Base-by-base conservation (phyloP, 2,329 filamentous ascomycete genomes). In the Microcyclospora tardicrescens region DNA sequence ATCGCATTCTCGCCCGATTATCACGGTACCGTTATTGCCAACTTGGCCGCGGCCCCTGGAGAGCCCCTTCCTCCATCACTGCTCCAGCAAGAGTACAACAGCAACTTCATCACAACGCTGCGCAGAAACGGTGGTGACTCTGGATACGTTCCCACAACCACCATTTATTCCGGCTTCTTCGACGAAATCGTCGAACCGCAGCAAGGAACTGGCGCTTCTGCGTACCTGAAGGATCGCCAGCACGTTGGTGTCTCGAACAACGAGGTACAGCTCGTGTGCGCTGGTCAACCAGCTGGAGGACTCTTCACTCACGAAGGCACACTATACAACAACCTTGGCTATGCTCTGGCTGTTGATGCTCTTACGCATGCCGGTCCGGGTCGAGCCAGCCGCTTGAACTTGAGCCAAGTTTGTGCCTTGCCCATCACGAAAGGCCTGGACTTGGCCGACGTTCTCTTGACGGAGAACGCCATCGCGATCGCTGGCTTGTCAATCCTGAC, bases 141-240 rank as follows among this genome's bases (percentile, higher is more conserved):
- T 1, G 68, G 68, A 3, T 74, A 72, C 43, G 68, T 75, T 0
- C 69, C 70, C 1, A 75, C 70, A 0, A 75, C 72, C 1, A 69
- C 61, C 0, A 57, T 75, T 33, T 74, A 69, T 54, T 68, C 65
- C 0, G 55, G 58, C 10, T 53, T 62, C 36, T 54, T 61, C 41
- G 70, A 75, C 44, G 64, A 74, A 46, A 60, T 75, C 36, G 68
- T 74, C 2, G 52, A 72, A 51, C 72, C 69, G 2, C 64, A 71
- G 52, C 47, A 48, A 24, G 71, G 67, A 2, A 55, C 54, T 0
- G 48, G 51, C 2, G 71, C 71, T 0, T 74, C 70, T 0, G 69
- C 63, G 0, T 65, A 56, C 41, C 52, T 69, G 5, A 39, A 54
- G n/a, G 64, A 71, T 37, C 54, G 48, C 1, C 60, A 61, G 3